A percentile compares a stretch with the other conserved stretches of the same genome.
phyloP scores from a whole-genome alignment of 148 eudicot species.

The Amaranthus hypochondriacus region DNA sequence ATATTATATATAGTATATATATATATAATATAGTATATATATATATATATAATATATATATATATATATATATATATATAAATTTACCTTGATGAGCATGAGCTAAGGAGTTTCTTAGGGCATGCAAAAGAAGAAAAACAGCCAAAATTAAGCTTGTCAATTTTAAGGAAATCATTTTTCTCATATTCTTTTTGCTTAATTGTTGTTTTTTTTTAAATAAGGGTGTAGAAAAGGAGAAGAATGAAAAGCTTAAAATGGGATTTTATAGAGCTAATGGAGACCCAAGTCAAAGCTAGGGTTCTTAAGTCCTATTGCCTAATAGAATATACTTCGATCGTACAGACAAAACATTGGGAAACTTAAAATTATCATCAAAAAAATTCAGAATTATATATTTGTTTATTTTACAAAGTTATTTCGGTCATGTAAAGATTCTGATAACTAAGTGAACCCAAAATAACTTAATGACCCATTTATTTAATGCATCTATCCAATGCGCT shows the following conservation, averaged over 20 bases:
- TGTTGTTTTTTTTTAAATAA: not conserved
- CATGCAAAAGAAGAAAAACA: constrained; percentile 38
- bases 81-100: constrained; percentile 42
- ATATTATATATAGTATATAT: too few species aligned
- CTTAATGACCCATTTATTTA: too few species aligned
- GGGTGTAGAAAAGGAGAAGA: constrained; percentile 25
- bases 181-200: constrained; percentile 5
- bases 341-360: constrained; percentile 50
- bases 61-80: not conserved
- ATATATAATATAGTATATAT: too few species aligned
- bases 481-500: too few species aligned
- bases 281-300: constrained; percentile 47
- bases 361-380: constrained; percentile 16
- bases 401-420: constrained; percentile 16
- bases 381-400: constrained; percentile 11
- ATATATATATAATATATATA: too few species aligned
- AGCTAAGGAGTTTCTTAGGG: constrained; percentile 36
- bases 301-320: constrained; percentile 22
- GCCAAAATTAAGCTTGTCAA: constrained; percentile 33
- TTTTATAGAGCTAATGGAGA: constrained; percentile 45
- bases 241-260: constrained; percentile 22
- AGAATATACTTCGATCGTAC: constrained; percentile 28
- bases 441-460: not conserved
- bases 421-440: constrained; percentile 25
- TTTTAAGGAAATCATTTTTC: constrained; percentile 34